Evolutionary conservation across 1,284 basidiomycete species (phyloP).

Genomic region (Malassezia japonica): DNA sequence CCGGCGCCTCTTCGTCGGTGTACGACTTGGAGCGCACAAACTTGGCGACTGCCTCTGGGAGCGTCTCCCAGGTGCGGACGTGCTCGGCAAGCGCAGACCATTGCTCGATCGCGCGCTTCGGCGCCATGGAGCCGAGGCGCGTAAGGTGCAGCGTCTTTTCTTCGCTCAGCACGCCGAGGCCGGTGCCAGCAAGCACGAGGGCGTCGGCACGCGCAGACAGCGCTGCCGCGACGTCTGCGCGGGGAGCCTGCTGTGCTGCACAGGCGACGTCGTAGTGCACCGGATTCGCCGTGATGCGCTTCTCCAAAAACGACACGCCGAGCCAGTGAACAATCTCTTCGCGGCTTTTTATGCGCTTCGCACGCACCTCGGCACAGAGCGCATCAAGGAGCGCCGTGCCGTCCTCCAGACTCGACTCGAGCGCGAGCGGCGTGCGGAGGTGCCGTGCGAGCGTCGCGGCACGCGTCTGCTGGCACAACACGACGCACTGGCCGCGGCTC

Average conservation of each 20-base stretch:
- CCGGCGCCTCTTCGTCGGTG: background rate
- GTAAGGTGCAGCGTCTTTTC: background rate
- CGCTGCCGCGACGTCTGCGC: constrained; percentile 12
- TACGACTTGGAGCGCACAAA: background rate
- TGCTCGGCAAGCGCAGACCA: background rate
- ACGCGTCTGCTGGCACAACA: constrained; percentile 81
- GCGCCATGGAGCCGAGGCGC: background rate
- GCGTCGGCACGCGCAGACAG: constrained; percentile 19
- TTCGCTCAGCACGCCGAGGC: background rate
- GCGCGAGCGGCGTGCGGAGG: constrained; percentile 72
- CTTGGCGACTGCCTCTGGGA: background rate
- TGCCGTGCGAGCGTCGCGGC: constrained; percentile 67
- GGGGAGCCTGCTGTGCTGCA: constrained; percentile 21
- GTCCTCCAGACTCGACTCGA: constrained; percentile 70
- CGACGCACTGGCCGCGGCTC: constrained; percentile 52
- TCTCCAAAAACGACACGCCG: constrained; percentile 72
- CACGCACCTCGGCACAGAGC: constrained; percentile 16
- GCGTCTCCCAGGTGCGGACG: background rate
- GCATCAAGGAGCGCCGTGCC: constrained; percentile 41
- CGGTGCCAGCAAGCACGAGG: background rate
- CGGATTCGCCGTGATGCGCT: constrained; percentile 68
- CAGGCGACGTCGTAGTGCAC: constrained; percentile 64
- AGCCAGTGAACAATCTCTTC: constrained; percentile 68
- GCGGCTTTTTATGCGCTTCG: constrained; percentile 41
- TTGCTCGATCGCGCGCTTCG: background rate